These are phyloP conservation scores for Ustilago esculenta DNA, from an alignment of 1,284 basidiomycete genomes.

Conservation along the genomic window DNA sequence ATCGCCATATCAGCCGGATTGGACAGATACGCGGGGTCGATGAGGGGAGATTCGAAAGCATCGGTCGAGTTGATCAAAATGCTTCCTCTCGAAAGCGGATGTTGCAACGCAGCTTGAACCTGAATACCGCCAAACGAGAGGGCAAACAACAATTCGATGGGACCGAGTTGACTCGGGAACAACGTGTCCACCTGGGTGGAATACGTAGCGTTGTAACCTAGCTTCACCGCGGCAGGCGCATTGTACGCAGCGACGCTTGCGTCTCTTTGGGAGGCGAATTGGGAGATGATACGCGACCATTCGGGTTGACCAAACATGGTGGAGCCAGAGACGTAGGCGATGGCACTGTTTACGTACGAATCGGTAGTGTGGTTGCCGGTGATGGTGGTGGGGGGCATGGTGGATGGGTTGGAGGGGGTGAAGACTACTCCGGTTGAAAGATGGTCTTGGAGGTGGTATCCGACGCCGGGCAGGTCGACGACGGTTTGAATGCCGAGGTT, in stretches of 20 bases:
- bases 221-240: conserved; percentile 72
- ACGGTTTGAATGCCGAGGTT: conserved; percentile 41
- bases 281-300: conserved; percentile 35
- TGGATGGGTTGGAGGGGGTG: conserved; percentile 64
- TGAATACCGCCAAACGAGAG: conserved; percentile 45
- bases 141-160: conserved; percentile 55
- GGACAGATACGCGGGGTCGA: conserved; percentile 74
- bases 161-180: conserved; percentile 40
- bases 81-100: conserved; percentile 71
- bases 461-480: conserved; percentile 67
- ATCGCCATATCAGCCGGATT: conserved; percentile 70
- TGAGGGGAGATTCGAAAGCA: conserved; percentile 72
- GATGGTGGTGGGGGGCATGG: conserved; percentile 35
- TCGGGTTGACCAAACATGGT: conserved; percentile 69
- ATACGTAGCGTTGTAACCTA: conserved; percentile 76
- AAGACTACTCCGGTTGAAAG: conserved; percentile 24
- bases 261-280: conserved; percentile 6
- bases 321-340: conserved; percentile 75
- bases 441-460: conserved; percentile 69
- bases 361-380: conserved; percentile 70
- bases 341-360: conserved; percentile 76
- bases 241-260: conserved; percentile 69
- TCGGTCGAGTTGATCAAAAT: conserved; percentile 72
- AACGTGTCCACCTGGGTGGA: conserved; percentile 71
- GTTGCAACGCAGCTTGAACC: conserved; percentile 77